These are phyloP conservation scores for Harrya chromipes DNA, from an alignment of 768 basidiomycete genomes.

Conservation along the genomic window DNA sequence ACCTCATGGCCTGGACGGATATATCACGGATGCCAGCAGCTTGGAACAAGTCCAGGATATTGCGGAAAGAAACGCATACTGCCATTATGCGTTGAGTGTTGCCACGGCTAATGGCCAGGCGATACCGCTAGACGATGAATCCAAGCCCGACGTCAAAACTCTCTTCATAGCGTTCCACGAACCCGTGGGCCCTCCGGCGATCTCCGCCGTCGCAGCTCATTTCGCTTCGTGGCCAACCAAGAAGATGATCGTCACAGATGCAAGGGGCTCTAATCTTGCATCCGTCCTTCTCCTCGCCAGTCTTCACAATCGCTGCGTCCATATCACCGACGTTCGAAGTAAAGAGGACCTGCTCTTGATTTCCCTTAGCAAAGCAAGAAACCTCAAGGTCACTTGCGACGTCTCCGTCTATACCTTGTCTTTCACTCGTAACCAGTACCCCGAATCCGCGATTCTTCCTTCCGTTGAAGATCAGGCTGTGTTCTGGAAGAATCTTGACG, in stretches of 20 bases:
- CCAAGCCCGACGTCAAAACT: slow-evolving; percentile 76
- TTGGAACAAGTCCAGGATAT: slow-evolving; percentile 70
- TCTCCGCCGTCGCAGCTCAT: slow-evolving; percentile 79
- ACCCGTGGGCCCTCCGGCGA: slow-evolving; percentile 45
- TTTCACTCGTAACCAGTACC: slow-evolving; percentile 76
- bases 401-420: slow-evolving; percentile 90
- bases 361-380: slow-evolving; percentile 89
- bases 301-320: slow-evolving; percentile 82
- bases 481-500: slow-evolving; percentile 80
- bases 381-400: slow-evolving; percentile 94
- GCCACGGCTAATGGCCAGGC: slow-evolving; percentile 71
- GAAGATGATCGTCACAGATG: slow-evolving; percentile 93
- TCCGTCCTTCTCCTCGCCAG: slow-evolving; percentile 93
- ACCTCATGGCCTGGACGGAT: slow-evolving; percentile 60
- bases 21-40: slow-evolving; percentile 63
- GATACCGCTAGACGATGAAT: slow-evolving; percentile 63
- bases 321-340: slow-evolving; percentile 85
- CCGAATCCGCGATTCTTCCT: slow-evolving; percentile 62
- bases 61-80: slow-evolving; percentile 63
- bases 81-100: slow-evolving; percentile 85
- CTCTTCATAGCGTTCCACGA: slow-evolving; percentile 81
- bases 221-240: slow-evolving; percentile 89
- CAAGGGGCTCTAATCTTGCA: slow-evolving; percentile 87
- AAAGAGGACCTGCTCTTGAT: slow-evolving; percentile 88
- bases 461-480: slow-evolving; percentile 71